Conservation (phyloP, 768 basidiomycete species). For the Kwoniella newhampshirensis region DNA sequence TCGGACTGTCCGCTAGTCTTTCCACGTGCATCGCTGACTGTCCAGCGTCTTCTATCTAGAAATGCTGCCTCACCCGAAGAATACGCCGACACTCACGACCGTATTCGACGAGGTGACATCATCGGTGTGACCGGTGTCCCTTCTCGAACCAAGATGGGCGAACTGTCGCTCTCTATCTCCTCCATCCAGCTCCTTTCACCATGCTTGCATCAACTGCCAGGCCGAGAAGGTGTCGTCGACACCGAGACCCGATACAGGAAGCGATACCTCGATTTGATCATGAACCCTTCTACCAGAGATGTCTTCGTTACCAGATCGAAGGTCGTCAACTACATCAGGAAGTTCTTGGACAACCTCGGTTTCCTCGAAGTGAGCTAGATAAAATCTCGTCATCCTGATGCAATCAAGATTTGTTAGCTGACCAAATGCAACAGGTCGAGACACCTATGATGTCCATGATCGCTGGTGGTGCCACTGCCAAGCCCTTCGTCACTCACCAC, state of each 20-base stretch:
- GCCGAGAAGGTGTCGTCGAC: conserved; percentile 82
- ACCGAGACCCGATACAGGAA: conserved; percentile 97
- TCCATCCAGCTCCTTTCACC: conserved; percentile 86
- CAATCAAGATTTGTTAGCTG: background rate
- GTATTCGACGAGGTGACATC: conserved; percentile 93
- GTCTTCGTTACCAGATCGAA: conserved; percentile 86
- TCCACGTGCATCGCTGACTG: background rate
- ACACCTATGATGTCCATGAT: conserved; percentile 96
- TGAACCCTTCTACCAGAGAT: conserved; percentile 82
- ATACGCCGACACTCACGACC: conserved; percentile 72
- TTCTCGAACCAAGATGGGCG: conserved; percentile 90
- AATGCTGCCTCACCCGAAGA: conserved; percentile 54
- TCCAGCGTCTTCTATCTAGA: conserved; percentile 14
- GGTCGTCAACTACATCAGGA: conserved; percentile 89
- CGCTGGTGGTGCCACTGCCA: conserved; percentile 96
- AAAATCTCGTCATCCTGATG: no score
- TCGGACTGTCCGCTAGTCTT: background rate
- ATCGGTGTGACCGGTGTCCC: conserved; percentile 88
- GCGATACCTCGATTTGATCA: conserved; percentile 96
- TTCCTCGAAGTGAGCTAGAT: conserved; percentile 74
- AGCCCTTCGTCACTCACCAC: conserved; percentile 98
- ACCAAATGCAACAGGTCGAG: conserved; percentile 71
- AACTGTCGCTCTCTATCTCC: conserved; percentile 81
- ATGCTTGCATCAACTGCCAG: conserved; percentile 93
- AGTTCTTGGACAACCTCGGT: conserved; percentile 82